These are phyloP conservation scores for Stephanodiscus minutulus DNA, from an alignment of 108 stramenopile species.

Conservation along the genomic window DNA sequence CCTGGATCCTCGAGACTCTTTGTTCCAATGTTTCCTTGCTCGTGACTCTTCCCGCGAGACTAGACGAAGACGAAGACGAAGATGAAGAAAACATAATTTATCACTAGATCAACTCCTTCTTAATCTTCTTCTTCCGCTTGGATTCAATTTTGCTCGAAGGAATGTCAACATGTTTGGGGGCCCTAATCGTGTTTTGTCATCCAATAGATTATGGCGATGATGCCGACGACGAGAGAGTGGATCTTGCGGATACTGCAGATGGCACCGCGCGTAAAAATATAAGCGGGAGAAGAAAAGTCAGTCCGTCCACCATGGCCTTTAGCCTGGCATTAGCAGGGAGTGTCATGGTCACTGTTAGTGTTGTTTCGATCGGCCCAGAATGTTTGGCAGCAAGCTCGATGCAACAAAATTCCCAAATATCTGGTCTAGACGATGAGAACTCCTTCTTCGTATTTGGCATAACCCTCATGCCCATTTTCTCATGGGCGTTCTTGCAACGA, in stretches of 20 bases:
- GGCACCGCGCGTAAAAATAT: neutral
- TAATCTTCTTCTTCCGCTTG: no score
- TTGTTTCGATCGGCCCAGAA: constrained; percentile 36
- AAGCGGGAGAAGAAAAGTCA: constrained; percentile 29
- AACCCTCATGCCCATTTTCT: constrained; percentile 45
- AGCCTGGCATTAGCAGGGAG: constrained; percentile 43
- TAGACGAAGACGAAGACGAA: no score
- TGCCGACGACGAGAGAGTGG: constrained; percentile 9
- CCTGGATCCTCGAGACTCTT: neutral
- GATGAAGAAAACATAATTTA: no score
- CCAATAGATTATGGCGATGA: constrained; percentile 26
- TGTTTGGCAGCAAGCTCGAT: constrained; percentile 42
- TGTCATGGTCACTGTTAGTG: constrained; percentile 46
- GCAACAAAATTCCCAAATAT: constrained; percentile 15
- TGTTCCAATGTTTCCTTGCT: no score
- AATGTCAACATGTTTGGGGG: constrained; percentile 73
- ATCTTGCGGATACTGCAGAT: neutral
- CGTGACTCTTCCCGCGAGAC: no score
- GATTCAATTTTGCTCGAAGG: constrained; percentile 23
- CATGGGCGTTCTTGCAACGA: constrained; percentile 35
- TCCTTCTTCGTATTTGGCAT: constrained; percentile 47
- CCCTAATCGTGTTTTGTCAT: constrained; percentile 69
- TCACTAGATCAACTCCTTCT: no score
- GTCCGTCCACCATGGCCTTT: constrained; percentile 60
- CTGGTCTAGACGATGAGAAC: constrained; percentile 19